A percentile compares a stretch with the other conserved stretches of the same genome.
Evolutionary conservation across 2,329 filamentous ascomycete species (phyloP).

Genomic region (Stagonosporopsis tanaceti): DNA sequence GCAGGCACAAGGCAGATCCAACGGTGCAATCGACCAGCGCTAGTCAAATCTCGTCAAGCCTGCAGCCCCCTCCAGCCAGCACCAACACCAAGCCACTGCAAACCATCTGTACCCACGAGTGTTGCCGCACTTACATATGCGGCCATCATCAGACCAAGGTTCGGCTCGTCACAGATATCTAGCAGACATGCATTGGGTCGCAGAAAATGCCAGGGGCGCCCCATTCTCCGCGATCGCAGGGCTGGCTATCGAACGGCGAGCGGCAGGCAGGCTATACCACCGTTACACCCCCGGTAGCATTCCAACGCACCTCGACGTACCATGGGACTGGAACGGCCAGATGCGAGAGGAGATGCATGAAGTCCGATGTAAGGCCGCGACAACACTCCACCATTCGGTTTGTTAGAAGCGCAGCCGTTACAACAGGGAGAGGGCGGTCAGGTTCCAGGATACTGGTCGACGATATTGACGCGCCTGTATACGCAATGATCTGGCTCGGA

Average conservation of each 20-base stretch:
- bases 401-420: constrained; percentile 6
- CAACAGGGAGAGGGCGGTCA: constrained; percentile 15
- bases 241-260: constrained; percentile 14
- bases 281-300: constrained; percentile 22
- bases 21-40: constrained; percentile 7
- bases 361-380: constrained; percentile 14
- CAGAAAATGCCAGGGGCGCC: constrained; percentile 9
- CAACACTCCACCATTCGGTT: constrained; percentile 2
- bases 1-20: constrained; percentile 18
- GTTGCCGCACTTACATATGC: constrained; percentile 14
- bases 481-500: constrained; percentile 10
- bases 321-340: constrained; percentile 16
- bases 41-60: constrained; percentile 9
- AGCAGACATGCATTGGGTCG: constrained; percentile 9
- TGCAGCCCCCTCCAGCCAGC: constrained; percentile 15
- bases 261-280: constrained; percentile 19
- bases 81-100: constrained; percentile 11
- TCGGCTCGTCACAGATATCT: constrained; percentile 9
- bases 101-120: constrained; percentile 15
- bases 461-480: constrained; percentile 16
- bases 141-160: constrained; percentile 14
- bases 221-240: constrained; percentile 13
- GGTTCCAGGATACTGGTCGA: constrained; percentile 7
- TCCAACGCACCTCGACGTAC: constrained; percentile 16
- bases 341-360: constrained; percentile 17